Conservation (phyloP, 352 stramenopile genomes). For the Plasmopara muralis region DNA sequence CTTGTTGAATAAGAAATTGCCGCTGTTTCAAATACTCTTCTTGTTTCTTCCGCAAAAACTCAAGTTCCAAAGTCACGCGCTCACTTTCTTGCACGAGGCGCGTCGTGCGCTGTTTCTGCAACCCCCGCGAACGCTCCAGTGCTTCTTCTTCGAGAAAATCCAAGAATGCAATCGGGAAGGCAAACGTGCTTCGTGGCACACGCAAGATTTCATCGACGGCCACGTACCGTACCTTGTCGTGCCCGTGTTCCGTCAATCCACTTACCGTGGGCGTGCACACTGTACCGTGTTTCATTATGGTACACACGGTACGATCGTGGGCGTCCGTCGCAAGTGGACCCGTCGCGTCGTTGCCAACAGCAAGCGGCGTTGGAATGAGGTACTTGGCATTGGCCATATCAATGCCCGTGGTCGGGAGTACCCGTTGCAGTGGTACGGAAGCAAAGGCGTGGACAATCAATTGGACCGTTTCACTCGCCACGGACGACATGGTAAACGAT, state of each 20-base stretch:
- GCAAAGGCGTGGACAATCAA: constrained; percentile 51
- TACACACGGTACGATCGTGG: constrained; percentile 10
- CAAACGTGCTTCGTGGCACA: constrained; percentile 66
- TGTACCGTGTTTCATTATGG: constrained; percentile 60
- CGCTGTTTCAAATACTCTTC: constrained; percentile 73
- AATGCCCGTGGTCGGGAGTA: constrained; percentile 53
- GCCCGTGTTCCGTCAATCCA: constrained; percentile 38
- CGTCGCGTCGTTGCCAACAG: constrained; percentile 7
- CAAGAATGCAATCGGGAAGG: constrained; percentile 62
- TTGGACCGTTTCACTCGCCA: constrained; percentile 36
- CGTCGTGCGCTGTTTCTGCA: constrained; percentile 41
- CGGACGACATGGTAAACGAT: constrained; percentile 14
- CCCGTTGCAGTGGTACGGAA: constrained; percentile 35
- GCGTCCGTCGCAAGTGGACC: no score
- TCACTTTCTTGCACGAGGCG: constrained; percentile 6
- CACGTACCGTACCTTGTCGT: constrained; percentile 36
- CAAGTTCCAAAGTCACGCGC: constrained; percentile 37
- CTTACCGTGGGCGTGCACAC: no score
- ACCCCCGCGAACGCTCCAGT: constrained; percentile 37
- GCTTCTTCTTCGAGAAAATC: constrained; percentile 68
- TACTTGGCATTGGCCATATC: constrained; percentile 77
- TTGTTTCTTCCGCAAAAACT: constrained; percentile 59
- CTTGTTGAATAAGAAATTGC: constrained; percentile 70
- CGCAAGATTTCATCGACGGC: constrained; percentile 75
- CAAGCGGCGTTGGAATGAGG: constrained; percentile 56